Evolutionary conservation across 2,329 filamentous ascomycete genomes (phyloP).

Genomic region (Paradendryphiella salina): DNA sequence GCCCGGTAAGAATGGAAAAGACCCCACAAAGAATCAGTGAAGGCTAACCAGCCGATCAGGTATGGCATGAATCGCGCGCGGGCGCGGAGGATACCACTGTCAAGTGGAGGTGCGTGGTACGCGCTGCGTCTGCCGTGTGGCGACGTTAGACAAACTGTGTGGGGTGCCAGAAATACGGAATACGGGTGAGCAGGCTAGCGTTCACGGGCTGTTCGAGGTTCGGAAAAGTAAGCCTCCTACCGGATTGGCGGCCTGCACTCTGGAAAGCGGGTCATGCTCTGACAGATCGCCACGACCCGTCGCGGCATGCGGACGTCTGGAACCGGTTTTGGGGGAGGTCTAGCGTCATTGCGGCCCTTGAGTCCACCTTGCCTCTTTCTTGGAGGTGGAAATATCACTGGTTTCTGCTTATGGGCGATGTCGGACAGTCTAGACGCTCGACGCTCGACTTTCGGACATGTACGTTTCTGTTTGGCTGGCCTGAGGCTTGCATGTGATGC

Average conservation of each 20-base stretch:
- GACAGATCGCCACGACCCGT: conserved; percentile 31
- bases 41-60: conserved; percentile 10
- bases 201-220: conserved; percentile 14
- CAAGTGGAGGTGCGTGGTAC: conserved; percentile 4
- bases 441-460: background rate
- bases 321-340: conserved; percentile 28
- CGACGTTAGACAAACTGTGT: conserved; percentile 16
- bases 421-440: conserved; percentile 10
- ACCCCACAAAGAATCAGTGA: conserved; percentile 28
- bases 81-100: conserved; percentile 21
- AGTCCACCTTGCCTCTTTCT: conserved; percentile 3
- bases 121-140: conserved; percentile 13
- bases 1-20: conserved; percentile 19
- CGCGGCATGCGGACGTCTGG: conserved; percentile 33
- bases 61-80: background rate
- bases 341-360: conserved; percentile 1
- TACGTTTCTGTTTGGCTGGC: conserved; percentile 19
- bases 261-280: conserved; percentile 8
- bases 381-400: conserved; percentile 2
- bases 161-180: conserved; percentile 14
- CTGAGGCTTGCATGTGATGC: conserved; percentile 29
- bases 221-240: conserved; percentile 14
- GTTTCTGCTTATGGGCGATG: conserved; percentile 17
- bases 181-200: conserved; percentile 11
- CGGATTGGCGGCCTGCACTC: conserved; percentile 20